phyloP scores from a whole-genome alignment of 768 basidiomycete species.

The Tricholoma bakamatsutake region DNA sequence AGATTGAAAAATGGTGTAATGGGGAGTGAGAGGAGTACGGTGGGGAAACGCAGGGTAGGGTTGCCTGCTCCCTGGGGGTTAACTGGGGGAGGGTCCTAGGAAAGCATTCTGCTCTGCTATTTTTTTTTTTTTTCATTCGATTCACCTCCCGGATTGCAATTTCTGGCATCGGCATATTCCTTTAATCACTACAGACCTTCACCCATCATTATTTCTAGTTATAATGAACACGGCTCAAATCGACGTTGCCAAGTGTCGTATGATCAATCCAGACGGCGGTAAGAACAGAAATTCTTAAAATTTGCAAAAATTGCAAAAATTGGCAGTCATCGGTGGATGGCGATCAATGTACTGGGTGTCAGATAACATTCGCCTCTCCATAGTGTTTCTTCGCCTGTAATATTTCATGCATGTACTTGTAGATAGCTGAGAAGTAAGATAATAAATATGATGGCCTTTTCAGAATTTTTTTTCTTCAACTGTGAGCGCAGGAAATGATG shows the following conservation, averaged over 20 bases:
- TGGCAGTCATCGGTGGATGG: too few relatives aligned
- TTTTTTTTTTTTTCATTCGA: neutral
- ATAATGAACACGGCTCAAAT: neutral
- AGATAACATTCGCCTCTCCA: too few relatives aligned
- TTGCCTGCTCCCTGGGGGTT: constrained; percentile 13
- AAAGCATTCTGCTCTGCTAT: neutral
- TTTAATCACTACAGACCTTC: neutral
- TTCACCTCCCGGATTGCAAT: neutral
- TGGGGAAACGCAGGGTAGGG: constrained; percentile 17
- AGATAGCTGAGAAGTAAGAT: too few relatives aligned
- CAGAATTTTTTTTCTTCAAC: too few relatives aligned
- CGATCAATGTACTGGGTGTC: too few relatives aligned
- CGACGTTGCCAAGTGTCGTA: neutral
- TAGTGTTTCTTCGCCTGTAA: too few relatives aligned
- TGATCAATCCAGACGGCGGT: too few relatives aligned
- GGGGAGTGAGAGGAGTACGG: constrained; percentile 21
- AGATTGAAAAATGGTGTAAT: constrained; percentile 4
- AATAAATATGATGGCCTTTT: too few relatives aligned
- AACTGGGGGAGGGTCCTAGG: constrained; percentile 9
- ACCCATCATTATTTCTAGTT: neutral
- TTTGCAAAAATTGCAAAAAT: too few relatives aligned
- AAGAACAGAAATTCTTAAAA: too few relatives aligned
- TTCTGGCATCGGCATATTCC: neutral
- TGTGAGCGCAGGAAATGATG: too few relatives aligned
- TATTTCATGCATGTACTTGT: too few relatives aligned